phyloP scores from a whole-genome alignment of 768 basidiomycete species.

The Auricularia cornea region DNA sequence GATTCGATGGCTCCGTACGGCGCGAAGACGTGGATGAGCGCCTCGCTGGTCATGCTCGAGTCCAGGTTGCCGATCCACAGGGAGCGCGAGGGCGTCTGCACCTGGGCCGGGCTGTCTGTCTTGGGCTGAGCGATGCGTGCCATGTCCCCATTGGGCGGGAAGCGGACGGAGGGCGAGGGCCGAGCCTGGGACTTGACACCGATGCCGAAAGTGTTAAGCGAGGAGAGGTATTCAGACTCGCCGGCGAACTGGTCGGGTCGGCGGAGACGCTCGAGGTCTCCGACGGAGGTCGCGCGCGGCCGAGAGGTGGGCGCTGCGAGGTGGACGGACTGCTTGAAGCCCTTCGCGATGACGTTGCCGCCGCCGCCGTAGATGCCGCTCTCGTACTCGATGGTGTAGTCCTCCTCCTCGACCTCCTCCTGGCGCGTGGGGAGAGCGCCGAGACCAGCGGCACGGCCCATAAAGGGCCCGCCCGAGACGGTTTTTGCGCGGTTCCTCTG shows the following conservation, averaged over 20 bases:
- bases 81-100: conserved; percentile 90
- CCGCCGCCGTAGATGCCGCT: conserved; percentile 46
- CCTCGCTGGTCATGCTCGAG: conserved; percentile 87
- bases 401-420: conserved; percentile 68
- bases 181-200: conserved; percentile 36
- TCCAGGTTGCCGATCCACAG: conserved; percentile 99
- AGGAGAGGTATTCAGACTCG: conserved; percentile 45
- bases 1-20: conserved; percentile 97
- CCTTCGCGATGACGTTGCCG: conserved; percentile 49
- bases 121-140: conserved; percentile 58
- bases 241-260: conserved; percentile 40
- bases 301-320: conserved; percentile 42
- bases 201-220: conserved; percentile 47
- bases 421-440: conserved; percentile 53
- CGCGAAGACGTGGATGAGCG: conserved; percentile 91
- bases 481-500: conserved; percentile 82
- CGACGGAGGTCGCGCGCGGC: conserved; percentile 84
- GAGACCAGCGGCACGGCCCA: conserved; percentile 62
- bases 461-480: conserved; percentile 65
- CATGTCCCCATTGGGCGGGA: conserved; percentile 47
- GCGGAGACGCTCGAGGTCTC: conserved; percentile 69
- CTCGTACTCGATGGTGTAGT: conserved; percentile 41
- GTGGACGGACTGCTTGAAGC: conserved; percentile 68
- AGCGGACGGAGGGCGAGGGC: conserved; percentile 51
- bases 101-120: conserved; percentile 62